Conservation (phyloP, 805 yeast genomes). For the Metschnikowia picachoensis region DNA sequence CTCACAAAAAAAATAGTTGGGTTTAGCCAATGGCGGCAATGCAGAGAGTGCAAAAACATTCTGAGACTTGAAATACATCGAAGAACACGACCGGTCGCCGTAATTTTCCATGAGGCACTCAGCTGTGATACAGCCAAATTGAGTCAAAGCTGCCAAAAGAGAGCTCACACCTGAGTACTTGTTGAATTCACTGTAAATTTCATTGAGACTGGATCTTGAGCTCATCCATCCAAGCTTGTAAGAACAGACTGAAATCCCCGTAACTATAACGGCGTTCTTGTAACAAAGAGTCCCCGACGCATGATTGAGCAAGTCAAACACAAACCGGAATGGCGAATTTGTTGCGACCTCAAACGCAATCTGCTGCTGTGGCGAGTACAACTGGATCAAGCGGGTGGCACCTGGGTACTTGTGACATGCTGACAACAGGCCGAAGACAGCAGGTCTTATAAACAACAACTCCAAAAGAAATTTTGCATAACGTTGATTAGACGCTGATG, state of each 20-base stretch:
- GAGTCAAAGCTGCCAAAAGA: slow-evolving; percentile 7
- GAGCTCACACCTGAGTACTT: slow-evolving; percentile 8
- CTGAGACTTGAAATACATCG: neutral
- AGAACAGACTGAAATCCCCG: slow-evolving; percentile 10
- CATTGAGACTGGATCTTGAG: neutral
- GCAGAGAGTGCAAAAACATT: neutral
- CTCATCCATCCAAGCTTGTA: slow-evolving; percentile 3
- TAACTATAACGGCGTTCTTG: slow-evolving; percentile 2
- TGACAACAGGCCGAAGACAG: slow-evolving; percentile 6
- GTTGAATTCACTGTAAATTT: slow-evolving; percentile 13
- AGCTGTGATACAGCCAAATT: slow-evolving; percentile 12
- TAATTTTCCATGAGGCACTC: neutral
- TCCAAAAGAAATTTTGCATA: slow-evolving; percentile 9
- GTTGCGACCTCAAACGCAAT: slow-evolving; percentile 12
- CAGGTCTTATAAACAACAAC: slow-evolving; percentile 5
- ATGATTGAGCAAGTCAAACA: slow-evolving; percentile 16
- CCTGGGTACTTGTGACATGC: slow-evolving; percentile 9
- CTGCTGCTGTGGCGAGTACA: slow-evolving; percentile 7
- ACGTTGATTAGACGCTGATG: slow-evolving; percentile 4
- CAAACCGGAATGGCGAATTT: slow-evolving; percentile 11
- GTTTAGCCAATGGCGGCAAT: slow-evolving; percentile 31
- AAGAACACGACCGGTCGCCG: slow-evolving; percentile 2
- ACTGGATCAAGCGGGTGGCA: slow-evolving; percentile 8
- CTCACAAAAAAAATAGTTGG: slow-evolving; percentile 19
- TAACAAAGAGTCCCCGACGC: neutral